phyloP scores from a whole-genome alignment of 1,284 basidiomycete species.

The Ustilago lituana region DNA sequence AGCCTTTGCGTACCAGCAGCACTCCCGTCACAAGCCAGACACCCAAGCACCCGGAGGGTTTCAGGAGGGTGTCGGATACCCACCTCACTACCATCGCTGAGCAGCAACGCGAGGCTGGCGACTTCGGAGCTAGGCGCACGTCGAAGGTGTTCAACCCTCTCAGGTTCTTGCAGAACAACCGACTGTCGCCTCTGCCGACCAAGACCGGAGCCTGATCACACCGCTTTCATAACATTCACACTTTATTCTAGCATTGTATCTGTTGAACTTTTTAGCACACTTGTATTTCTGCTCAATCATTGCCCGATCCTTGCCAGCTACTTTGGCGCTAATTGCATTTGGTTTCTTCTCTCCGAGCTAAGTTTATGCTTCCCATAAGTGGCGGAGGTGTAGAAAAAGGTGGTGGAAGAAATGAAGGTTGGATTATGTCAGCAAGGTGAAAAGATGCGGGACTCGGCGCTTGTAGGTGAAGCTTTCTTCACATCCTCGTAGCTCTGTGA shows the following conservation, averaged over 20 bases:
- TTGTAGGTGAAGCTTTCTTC: constrained; percentile 15
- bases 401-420: neutral
- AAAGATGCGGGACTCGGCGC: constrained; percentile 14
- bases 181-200: constrained; percentile 39
- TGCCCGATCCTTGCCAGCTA: neutral
- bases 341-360: too few relatives aligned
- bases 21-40: constrained; percentile 20
- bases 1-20: constrained; percentile 27
- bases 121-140: constrained; percentile 1
- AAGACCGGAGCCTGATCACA: constrained; percentile 13
- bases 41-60: constrained; percentile 13
- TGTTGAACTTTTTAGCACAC: constrained; percentile 5
- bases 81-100: constrained; percentile 28
- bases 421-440: constrained; percentile 18
- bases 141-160: constrained; percentile 31
- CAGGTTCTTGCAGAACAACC: constrained; percentile 41
- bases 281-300: constrained; percentile 29
- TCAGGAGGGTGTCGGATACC: constrained; percentile 36
- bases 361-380: too few relatives aligned
- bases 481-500: constrained; percentile 11
- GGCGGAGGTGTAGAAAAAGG: too few relatives aligned
- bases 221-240: neutral
- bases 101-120: constrained; percentile 10
- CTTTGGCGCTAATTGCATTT: constrained; percentile 2
- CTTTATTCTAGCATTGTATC: too few relatives aligned